Base-by-base conservation (phyloP, 306 rosid species). In the Fragaria ananassa region DNA sequence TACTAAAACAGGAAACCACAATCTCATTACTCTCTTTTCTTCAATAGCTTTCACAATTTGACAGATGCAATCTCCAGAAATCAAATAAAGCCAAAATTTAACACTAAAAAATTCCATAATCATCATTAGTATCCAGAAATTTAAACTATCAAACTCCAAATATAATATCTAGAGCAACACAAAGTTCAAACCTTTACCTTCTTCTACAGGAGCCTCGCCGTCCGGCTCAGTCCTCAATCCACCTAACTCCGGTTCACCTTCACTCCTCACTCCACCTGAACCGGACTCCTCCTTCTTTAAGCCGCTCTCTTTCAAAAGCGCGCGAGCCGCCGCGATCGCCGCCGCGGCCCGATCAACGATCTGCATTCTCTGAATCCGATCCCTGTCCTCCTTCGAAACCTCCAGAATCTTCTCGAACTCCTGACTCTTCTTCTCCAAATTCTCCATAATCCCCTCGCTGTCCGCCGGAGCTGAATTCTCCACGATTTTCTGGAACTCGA, bases 281-380 rank as follows among this genome's bases (percentile, higher is more conserved):
- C 57, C 75, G 18, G 57, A 4, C 68, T 75, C 80, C 68, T 75
- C 80, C 25, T n/a, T 27, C 42, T 19, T 70, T 18, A 68, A 35
- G 23, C 39, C 81, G 10, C 49, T 60, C 76, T 84, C 90, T 58
- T 74, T 56, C 18, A 89, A 65, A 78, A 89, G 75, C 1, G 89
- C 78, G 70, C 86, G 86, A 15, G 99, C 94, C 0, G 97, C 98
- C 5, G 94, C 86, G 19, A 96, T 88, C 17, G 99, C 99, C 5
- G 98, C 98, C 6, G 94, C 87, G 1, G 98, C 98, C 37, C 98
- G 89, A 87, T 96, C 97, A 70, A 96, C 79, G 29, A 95, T 91
- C 87, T 95, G 97, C 85, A 92, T 77, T 42, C 95, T 80, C 91
- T 95, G 97, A 74, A 85, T 14, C 69, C 85, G 83, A 45, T 95